Evolutionary conservation across 2,329 filamentous ascomycete species (phyloP), one percentile per base, ranked within the genome.

Genomic region (Exophiala calicioides): DNA sequence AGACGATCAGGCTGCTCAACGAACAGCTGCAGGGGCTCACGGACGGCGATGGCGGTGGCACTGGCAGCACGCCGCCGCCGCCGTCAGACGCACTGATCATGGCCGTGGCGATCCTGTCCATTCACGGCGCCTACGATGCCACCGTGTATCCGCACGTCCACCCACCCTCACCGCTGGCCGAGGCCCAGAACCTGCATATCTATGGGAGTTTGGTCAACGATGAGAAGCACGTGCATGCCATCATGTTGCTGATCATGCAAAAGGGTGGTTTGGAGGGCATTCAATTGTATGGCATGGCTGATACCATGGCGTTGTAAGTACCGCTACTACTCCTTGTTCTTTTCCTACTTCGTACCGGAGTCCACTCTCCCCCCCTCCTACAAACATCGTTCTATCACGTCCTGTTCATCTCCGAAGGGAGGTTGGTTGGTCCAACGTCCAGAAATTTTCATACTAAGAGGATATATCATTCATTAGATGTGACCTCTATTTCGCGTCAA

Each of bases 221-320:
- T 21, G 52, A 54, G 31, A 35, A 45, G 27, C 53, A 56, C 30
- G 32, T 53, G 7, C 37, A 32, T 13, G 46, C 34, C 7, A 45
- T 56, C n/a, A 31, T 50, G 34, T 42, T 42, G 5, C 18, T 56
- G 39, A 34, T 56, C n/a, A 20, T 31, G 30, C 38, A 48, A 19
- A 52, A 44, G 23, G 50, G 53, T 10, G 53, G 53, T 2, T 39
- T 56, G 10, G 45, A 48, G 8, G 39, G 27, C 7, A 15, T 56
- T 6, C 20, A 50, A 15, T 16, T 50, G 23, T 56, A 48, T 32
- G 50, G 49, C 10, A 31, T 56, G 37, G 50, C 53, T 7, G 53
- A 56, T 30, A 56, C 46, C n/a, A 27, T 56, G 27, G 42, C 47
- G n/a, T 20, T 56, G 52, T 55, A 39, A 40, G 44, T 45, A n/a